Evolutionary conservation across 2,329 filamentous ascomycete genomes (phyloP).

Genomic region (Cytospora mali): DNA sequence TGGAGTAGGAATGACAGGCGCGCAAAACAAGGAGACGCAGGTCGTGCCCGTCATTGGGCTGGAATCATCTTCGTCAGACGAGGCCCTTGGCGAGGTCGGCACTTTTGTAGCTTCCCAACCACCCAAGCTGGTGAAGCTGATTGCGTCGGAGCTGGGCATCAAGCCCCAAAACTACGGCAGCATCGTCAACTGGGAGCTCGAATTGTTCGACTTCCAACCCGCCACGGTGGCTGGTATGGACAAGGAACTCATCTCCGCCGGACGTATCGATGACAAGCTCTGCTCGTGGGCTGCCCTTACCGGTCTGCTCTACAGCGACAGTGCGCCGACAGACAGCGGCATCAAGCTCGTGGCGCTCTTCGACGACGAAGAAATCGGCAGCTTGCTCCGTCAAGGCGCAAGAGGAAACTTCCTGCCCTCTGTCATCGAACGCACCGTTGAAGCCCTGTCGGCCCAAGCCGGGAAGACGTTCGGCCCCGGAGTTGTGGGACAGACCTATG

Average conservation of each 20-base stretch:
- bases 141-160: slow-evolving; percentile 77
- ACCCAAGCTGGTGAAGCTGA: slow-evolving; percentile 78
- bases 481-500: slow-evolving; percentile 78
- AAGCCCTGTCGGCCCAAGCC: slow-evolving; percentile 60
- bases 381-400: slow-evolving; percentile 85
- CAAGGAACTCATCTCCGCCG: slow-evolving; percentile 92
- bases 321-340: slow-evolving; percentile 60
- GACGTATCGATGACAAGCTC: slow-evolving; percentile 95
- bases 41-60: slow-evolving; percentile 93
- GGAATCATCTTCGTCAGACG: slow-evolving; percentile 55
- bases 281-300: slow-evolving; percentile 92
- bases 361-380: slow-evolving; percentile 96
- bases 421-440: slow-evolving; percentile 79
- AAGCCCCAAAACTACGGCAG: slow-evolving; percentile 59
- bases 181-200: slow-evolving; percentile 95
- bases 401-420: slow-evolving; percentile 83
- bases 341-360: slow-evolving; percentile 94
- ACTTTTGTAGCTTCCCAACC: slow-evolving; percentile 85
- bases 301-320: slow-evolving; percentile 71
- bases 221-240: slow-evolving; percentile 83
- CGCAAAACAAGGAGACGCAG: slow-evolving; percentile 84
- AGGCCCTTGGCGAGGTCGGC: slow-evolving; percentile 61
- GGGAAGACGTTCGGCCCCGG: slow-evolving; percentile 55
- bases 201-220: slow-evolving; percentile 89
- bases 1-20: slow-evolving; percentile 70